phyloP scores from a whole-genome alignment of 306 rosid species.

The Sesbania bispinosa region DNA sequence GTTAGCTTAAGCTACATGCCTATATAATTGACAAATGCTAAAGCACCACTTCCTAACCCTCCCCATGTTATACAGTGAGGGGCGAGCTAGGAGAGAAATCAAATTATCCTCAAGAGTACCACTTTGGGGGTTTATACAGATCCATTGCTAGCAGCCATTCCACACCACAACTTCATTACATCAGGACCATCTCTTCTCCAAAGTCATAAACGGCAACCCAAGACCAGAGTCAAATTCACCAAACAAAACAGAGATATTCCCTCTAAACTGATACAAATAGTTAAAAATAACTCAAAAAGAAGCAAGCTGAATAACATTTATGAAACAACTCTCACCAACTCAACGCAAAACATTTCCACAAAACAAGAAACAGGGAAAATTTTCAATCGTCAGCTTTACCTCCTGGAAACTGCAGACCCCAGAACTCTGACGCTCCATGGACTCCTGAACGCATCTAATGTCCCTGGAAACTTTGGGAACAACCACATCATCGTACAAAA shows the following conservation, averaged over 20 bases:
- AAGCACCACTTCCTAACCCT: neutral
- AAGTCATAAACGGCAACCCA: neutral
- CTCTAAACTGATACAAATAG: neutral
- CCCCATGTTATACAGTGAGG: neutral
- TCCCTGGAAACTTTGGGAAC: slow-evolving; percentile 73
- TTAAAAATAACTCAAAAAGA: neutral
- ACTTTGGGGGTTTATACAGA: neutral
- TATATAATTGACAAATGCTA: neutral
- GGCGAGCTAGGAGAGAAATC: neutral
- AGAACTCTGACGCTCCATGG: slow-evolving; percentile 54
- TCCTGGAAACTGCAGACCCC: slow-evolving; percentile 69
- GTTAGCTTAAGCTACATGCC: neutral
- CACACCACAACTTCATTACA: neutral
- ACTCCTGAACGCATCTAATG: slow-evolving; percentile 44
- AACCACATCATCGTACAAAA: slow-evolving; percentile 57
- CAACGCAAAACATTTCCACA: neutral
- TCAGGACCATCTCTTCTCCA: neutral
- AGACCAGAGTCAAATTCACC: slow-evolving; percentile 12
- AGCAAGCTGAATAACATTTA: neutral
- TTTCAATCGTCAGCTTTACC: slow-evolving; percentile 32
- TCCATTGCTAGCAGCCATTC: neutral
- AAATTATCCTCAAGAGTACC: neutral
- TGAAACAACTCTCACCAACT: neutral
- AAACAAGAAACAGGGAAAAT: neutral
- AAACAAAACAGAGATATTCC: neutral